Evolutionary conservation across 2,329 filamentous ascomycete genomes (phyloP).

Genomic region (Hypocreales sp.): DNA sequence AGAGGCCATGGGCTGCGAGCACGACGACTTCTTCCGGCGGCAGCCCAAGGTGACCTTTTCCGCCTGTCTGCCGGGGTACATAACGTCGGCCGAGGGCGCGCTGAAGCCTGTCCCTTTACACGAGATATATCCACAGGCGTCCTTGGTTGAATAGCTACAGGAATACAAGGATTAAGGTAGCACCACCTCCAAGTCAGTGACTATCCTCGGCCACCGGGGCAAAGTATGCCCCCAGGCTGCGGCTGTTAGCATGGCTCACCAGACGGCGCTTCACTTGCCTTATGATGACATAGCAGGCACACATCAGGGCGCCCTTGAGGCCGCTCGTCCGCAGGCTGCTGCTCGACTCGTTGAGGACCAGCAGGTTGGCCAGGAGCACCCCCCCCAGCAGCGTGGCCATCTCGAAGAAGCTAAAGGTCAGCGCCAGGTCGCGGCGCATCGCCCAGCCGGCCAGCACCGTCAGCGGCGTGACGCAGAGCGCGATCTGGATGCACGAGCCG

Average conservation of each 20-base stretch:
- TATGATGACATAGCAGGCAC: conserved; percentile 38
- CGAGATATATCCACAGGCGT: no score
- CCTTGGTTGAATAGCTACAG: no score
- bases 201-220: no score
- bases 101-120: conserved; percentile 1
- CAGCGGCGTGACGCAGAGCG: conserved; percentile 43
- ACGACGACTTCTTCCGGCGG: conserved; percentile 34
- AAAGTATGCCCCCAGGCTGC: conserved; percentile 4
- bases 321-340: conserved; percentile 41
- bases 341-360: conserved; percentile 57
- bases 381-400: conserved; percentile 57
- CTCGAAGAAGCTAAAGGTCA: conserved; percentile 64
- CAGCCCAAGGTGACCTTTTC: conserved; percentile 32
- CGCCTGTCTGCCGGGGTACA: conserved; percentile 30
- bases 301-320: conserved; percentile 39
- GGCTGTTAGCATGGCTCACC: neutral
- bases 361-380: conserved; percentile 57
- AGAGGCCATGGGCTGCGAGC: conserved; percentile 31
- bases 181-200: no score
- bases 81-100: conserved; percentile 8
- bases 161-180: no score
- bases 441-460: conserved; percentile 45
- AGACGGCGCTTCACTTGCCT: no score
- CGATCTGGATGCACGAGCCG: conserved; percentile 45
- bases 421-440: conserved; percentile 37